Conservation (phyloP, 1,139 yeast genomes). For the Pichia sp. region DNA sequence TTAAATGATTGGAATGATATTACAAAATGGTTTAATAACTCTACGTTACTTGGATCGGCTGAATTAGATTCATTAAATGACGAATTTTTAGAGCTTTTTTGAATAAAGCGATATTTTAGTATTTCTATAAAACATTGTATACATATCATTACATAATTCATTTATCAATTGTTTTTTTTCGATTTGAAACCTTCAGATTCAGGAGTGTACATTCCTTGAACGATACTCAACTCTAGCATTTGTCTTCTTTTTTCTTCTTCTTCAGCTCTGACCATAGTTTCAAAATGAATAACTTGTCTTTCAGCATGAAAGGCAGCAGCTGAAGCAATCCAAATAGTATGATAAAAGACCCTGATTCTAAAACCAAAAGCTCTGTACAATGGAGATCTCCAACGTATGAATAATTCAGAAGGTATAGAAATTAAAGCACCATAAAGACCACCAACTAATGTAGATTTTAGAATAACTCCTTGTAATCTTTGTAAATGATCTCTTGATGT, state of each 20-base stretch:
- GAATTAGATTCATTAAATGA: slow-evolving; percentile 4
- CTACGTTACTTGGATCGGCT: slow-evolving; percentile 1
- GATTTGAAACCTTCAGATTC: slow-evolving; percentile 24
- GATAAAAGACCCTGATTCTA: slow-evolving; percentile 30
- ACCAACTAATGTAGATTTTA: slow-evolving; percentile 28
- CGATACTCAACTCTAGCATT: slow-evolving; percentile 28
- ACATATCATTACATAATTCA: not conserved
- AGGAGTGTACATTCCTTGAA: slow-evolving; percentile 28
- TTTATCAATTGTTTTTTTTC: not conserved
- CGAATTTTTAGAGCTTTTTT: not conserved
- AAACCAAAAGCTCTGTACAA: slow-evolving; percentile 30
- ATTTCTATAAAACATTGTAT: not conserved
- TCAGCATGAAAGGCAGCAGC: slow-evolving; percentile 31
- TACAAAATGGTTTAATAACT: slow-evolving; percentile 10
- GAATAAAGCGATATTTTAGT: too few relatives aligned
- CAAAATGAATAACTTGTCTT: slow-evolving; percentile 28
- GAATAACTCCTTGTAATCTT: slow-evolving; percentile 24
- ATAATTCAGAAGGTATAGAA: slow-evolving; percentile 30
- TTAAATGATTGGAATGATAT: slow-evolving; percentile 10
- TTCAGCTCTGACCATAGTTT: slow-evolving; percentile 25
- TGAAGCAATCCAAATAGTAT: slow-evolving; percentile 31
- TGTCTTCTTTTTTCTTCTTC: slow-evolving; percentile 27
- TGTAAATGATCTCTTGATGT: slow-evolving; percentile 23
- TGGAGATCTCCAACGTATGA: slow-evolving; percentile 31
- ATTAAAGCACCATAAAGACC: slow-evolving; percentile 31